Evolutionary conservation across 805 yeast species (phyloP).

Genomic region (Candida germanica): DNA sequence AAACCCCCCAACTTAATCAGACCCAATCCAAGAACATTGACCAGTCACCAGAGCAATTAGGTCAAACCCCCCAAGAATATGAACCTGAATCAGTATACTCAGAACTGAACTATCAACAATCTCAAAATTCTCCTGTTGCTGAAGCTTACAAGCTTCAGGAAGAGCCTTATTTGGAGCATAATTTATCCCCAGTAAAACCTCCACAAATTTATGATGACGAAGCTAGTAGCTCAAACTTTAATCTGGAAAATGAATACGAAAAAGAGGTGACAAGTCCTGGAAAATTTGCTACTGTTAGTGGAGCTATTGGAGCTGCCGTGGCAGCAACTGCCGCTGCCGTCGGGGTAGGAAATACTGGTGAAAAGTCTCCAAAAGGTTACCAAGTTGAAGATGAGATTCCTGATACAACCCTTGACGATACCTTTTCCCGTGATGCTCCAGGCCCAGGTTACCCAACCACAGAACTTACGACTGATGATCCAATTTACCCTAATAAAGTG

Average conservation of each 20-base stretch:
- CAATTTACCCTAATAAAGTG: background rate
- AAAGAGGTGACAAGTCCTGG: background rate
- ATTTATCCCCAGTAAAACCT: slow-evolving; percentile 5
- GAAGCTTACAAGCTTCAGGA: too few species aligned
- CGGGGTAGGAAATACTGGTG: background rate
- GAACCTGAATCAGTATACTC: too few species aligned
- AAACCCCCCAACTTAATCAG: background rate
- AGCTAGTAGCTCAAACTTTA: slow-evolving; percentile 8
- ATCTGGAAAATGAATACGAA: slow-evolving; percentile 6
- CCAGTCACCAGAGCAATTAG: background rate
- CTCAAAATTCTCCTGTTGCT: too few species aligned
- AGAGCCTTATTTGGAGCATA: slow-evolving; percentile 2
- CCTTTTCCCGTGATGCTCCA: background rate
- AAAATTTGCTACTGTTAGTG: background rate
- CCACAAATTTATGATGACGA: slow-evolving; percentile 15
- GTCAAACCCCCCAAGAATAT: background rate
- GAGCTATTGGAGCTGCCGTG: background rate
- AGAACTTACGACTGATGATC: background rate
- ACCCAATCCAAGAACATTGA: background rate
- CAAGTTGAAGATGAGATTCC: background rate
- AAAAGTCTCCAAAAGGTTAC: background rate
- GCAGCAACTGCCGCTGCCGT: background rate
- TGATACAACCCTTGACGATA: background rate
- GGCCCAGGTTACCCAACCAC: background rate
- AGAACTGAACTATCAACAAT: too few species aligned